Evolutionary conservation across 257 asterid genomes (phyloP).

Genomic region (Nicotiana tabacum): DNA sequence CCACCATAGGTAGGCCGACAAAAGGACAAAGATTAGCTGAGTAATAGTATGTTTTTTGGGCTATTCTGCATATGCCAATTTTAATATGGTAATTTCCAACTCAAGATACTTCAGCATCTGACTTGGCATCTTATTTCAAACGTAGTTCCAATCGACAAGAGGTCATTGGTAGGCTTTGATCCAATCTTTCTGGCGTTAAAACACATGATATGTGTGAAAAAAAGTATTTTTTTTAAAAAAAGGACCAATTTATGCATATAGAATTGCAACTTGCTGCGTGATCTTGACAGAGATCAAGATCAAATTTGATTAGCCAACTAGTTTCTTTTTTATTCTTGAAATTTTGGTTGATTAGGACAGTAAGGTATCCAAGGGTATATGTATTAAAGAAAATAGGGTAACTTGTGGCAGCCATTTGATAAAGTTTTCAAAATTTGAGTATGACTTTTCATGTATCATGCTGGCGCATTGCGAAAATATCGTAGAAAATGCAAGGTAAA

Average conservation of each 20-base stretch:
- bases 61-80: neutral
- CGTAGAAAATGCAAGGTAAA: neutral
- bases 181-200: neutral
- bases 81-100: neutral
- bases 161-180: neutral
- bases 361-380: neutral
- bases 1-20: neutral
- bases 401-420: neutral
- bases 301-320: conserved; percentile 2
- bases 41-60: neutral
- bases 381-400: neutral
- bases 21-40: neutral
- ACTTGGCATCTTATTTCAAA: neutral
- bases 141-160: neutral
- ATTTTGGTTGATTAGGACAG: neutral
- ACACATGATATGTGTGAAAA: neutral
- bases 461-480: neutral
- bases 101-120: neutral
- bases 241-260: neutral
- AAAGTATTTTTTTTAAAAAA: too few species aligned
- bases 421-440: neutral
- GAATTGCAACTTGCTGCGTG: neutral
- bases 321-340: neutral
- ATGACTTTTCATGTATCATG: neutral
- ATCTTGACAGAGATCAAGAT: neutral